Base-by-base conservation (phyloP, 2,329 filamentous ascomycete genomes). In the Talaromyces marneffei region DNA sequence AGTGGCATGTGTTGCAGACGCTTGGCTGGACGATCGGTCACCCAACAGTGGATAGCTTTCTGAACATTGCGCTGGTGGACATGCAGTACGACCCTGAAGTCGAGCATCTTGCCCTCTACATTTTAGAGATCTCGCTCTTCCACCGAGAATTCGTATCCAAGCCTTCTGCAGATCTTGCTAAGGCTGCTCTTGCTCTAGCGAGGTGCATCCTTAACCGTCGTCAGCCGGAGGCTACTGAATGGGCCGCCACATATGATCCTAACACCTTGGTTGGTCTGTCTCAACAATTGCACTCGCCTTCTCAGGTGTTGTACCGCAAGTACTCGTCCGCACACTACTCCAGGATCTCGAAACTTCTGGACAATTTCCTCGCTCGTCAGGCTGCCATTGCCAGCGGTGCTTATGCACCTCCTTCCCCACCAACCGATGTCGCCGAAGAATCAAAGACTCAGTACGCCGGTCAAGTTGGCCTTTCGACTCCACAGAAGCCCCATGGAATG, bases 1-100 rank as follows among this genome's bases (percentile, higher is more conserved):
- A 99, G 80, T 97, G 95, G 92, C 94, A 99, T 76, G 93, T 99
- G 39, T 84, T 99, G 69, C 95, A 97, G 79, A 99, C 94, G 1
- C 85, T 99, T 63, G 91, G 95, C 74, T 99, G 94, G 94, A 87
- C 88, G 67, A 90, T 99, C 67, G 94, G 94, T 60, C 93, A 97
- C 78, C 92, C 94, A 1, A 97, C 94, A 29, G 90, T 97, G 66
- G 93, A 97, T 77, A 90, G 89, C 74, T 99, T 97, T 78, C 84
- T 95, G 52, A 90, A 96, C 72, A 80, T 97, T 64, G 91, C 93
- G 64, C 85, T 95, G 40, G 85, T 90, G 50, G 91, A 96, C 74
- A 79, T 79, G 23, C 77, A 79, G 9, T 90, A 90, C 70, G 91
- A 96, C 74, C 83, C 86, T 25, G 92, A 97, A 77, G 88, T 96